phyloP scores from a whole-genome alignment of 345 rosid species.

The Arabis alpina region DNA sequence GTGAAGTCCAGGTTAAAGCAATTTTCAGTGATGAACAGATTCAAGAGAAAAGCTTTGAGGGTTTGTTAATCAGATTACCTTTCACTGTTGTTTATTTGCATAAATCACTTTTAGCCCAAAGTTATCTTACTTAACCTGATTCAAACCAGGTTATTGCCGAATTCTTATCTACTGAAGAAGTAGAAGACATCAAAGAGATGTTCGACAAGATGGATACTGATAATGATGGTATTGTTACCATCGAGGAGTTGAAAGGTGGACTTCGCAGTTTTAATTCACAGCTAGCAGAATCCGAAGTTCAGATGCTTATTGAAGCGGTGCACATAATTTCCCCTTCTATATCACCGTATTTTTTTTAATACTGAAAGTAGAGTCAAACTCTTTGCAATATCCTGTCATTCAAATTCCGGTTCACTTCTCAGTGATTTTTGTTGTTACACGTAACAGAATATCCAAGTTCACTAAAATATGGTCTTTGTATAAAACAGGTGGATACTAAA shows the following conservation, averaged over 20 bases:
- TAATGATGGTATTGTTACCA: conserved; percentile 85
- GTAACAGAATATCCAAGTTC: background rate
- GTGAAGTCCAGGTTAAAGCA: conserved; percentile 97
- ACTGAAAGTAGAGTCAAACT: conserved; percentile 22
- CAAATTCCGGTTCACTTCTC: conserved; percentile 1
- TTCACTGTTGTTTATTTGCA: conserved; percentile 1
- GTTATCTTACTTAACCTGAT: conserved; percentile 28
- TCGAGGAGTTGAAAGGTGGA: conserved; percentile 92
- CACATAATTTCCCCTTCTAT: conserved; percentile 44
- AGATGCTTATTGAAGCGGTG: conserved; percentile 98
- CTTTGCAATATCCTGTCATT: conserved; percentile 18
- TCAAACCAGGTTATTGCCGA: conserved; percentile 85
- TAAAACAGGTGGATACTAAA: conserved; percentile 80
- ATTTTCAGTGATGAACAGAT: conserved; percentile 99
- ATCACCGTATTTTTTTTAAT: conserved; percentile 8
- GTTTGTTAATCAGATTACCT: conserved; percentile 53
- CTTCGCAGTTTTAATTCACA: conserved; percentile 72
- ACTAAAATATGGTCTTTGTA: conserved; percentile 16
- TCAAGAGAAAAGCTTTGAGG: conserved; percentile 99
- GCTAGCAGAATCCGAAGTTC: conserved; percentile 93
- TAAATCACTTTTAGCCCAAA: conserved; percentile 8
- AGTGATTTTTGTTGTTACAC: background rate
- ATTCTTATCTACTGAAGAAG: conserved; percentile 87
- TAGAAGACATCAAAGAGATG: conserved; percentile 90
- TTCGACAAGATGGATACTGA: conserved; percentile 94